phyloP scores from a whole-genome alignment of 2,329 filamentous ascomycete species.

The Claviceps purpurea region DNA sequence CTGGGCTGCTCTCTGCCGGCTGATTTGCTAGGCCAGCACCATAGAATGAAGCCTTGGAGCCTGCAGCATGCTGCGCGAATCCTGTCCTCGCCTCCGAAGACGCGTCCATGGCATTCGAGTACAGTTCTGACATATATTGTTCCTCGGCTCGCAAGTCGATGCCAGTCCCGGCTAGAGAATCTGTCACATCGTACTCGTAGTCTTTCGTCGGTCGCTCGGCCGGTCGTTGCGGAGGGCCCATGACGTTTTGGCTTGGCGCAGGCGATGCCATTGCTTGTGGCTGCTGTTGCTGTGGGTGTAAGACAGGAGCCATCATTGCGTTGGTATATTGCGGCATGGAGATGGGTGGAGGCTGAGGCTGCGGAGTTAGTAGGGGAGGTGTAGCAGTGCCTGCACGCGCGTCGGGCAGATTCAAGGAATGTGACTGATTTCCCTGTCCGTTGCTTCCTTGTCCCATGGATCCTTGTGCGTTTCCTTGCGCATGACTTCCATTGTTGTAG shows the following conservation, averaged over 20 bases:
- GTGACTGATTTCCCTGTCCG: no score
- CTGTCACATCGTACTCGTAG: conserved; percentile 60
- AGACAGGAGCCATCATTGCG: conserved; percentile 17
- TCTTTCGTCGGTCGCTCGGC: conserved; percentile 50
- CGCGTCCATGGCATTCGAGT: conserved; percentile 35
- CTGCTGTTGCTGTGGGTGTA: conserved; percentile 3
- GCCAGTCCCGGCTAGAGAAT: conserved; percentile 71
- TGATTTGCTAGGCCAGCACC: conserved; percentile 55
- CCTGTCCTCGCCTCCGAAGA: conserved; percentile 36
- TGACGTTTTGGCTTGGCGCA: conserved; percentile 21
- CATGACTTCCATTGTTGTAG: conserved; percentile 25
- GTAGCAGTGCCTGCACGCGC: conserved; percentile 17
- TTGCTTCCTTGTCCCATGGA: no score
- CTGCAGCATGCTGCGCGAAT: conserved; percentile 36
- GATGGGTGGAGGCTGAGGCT: conserved; percentile 15
- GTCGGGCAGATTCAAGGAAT: conserved; percentile 19
- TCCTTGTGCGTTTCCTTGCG: conserved; percentile 10
- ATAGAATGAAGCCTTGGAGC: conserved; percentile 45
- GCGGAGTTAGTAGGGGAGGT: conserved; percentile 19
- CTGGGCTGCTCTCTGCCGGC: conserved; percentile 31
- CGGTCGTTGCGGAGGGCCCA: conserved; percentile 48
- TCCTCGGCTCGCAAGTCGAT: conserved; percentile 82
- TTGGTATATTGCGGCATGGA: conserved; percentile 16
- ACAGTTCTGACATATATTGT: conserved; percentile 60
- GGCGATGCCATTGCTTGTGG: conserved; percentile 12